phyloP scores from a whole-genome alignment of 345 rosid species.

The Streptanthus diversifolius region DNA sequence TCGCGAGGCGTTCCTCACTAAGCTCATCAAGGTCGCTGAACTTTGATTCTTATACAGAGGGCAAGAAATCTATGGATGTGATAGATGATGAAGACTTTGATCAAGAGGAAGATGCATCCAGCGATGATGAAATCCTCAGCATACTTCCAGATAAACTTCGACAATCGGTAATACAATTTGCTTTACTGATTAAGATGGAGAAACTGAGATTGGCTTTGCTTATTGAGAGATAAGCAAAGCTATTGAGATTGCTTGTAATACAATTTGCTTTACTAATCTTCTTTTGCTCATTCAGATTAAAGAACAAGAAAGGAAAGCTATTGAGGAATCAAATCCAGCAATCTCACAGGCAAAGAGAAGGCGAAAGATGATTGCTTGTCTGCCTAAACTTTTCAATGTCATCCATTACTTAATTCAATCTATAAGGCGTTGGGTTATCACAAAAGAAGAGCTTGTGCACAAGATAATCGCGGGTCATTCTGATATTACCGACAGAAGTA shows the following conservation, averaged over 20 bases:
- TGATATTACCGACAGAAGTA: conserved; percentile 75
- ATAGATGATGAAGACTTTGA: conserved; percentile 21
- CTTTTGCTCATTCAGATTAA: conserved; percentile 46
- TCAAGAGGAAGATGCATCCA: conserved; percentile 28
- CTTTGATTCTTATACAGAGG: conserved; percentile 49
- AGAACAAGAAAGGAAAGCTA: conserved; percentile 64
- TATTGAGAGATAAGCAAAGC: neutral
- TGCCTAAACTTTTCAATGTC: conserved; percentile 75
- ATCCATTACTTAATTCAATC: conserved; percentile 70
- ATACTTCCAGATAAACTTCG: conserved; percentile 54
- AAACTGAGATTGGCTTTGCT: neutral
- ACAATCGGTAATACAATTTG: conserved; percentile 51
- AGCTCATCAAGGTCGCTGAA: conserved; percentile 48
- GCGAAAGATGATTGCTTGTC: conserved; percentile 54
- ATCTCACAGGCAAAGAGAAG: conserved; percentile 79
- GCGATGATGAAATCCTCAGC: conserved; percentile 48
- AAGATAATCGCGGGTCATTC: conserved; percentile 52
- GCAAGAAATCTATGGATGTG: conserved; percentile 3
- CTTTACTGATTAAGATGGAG: neutral
- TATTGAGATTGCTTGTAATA: no score
- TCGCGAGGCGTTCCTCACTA: conserved; percentile 45
- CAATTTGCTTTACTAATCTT: no score
- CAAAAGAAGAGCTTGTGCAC: conserved; percentile 73
- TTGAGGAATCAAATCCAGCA: conserved; percentile 70
- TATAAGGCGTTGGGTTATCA: conserved; percentile 55